A percentile compares a stretch with the other conserved stretches of the same genome.
Evolutionary conservation across 2,329 filamentous ascomycete genomes (phyloP).

Genomic region (Colletotrichum cuscutae): DNA sequence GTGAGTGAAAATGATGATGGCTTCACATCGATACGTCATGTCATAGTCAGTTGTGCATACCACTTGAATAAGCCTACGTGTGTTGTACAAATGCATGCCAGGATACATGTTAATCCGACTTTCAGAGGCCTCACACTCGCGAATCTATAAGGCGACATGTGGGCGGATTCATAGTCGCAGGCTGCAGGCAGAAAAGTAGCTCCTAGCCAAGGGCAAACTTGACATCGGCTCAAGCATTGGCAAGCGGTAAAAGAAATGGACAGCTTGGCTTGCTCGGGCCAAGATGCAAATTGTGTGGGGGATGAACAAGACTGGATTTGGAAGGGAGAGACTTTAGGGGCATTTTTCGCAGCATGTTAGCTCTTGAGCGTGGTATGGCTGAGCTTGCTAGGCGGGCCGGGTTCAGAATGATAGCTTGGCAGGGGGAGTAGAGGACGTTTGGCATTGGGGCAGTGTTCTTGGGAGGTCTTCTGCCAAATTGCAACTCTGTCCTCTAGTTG

Average conservation of each 20-base stretch:
- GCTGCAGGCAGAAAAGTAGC: background rate
- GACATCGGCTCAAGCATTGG: background rate
- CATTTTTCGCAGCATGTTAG: background rate
- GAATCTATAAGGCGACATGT: background rate
- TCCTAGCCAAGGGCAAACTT: background rate
- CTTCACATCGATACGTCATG: background rate
- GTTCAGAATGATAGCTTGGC: slow-evolving; percentile 9
- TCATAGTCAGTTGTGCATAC: background rate
- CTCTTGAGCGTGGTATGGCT: background rate
- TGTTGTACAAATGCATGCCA: background rate
- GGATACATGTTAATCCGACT: too few species aligned
- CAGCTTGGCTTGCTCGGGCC: slow-evolving; percentile 7
- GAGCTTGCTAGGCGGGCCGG: too few species aligned
- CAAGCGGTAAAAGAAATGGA: background rate
- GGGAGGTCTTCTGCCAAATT: background rate
- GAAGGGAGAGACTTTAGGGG: background rate
- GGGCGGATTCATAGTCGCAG: too few species aligned
- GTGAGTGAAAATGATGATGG: background rate
- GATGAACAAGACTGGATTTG: background rate
- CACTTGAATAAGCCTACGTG: background rate
- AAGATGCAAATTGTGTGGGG: background rate
- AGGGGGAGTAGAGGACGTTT: background rate
- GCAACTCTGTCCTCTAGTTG: background rate
- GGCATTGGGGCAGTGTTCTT: slow-evolving; percentile 13
- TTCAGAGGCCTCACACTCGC: background rate